Evolutionary conservation across 768 basidiomycete species (phyloP), one percentile per base, ranked within the genome.

Genomic region (Cystobasidium tubakii): DNA sequence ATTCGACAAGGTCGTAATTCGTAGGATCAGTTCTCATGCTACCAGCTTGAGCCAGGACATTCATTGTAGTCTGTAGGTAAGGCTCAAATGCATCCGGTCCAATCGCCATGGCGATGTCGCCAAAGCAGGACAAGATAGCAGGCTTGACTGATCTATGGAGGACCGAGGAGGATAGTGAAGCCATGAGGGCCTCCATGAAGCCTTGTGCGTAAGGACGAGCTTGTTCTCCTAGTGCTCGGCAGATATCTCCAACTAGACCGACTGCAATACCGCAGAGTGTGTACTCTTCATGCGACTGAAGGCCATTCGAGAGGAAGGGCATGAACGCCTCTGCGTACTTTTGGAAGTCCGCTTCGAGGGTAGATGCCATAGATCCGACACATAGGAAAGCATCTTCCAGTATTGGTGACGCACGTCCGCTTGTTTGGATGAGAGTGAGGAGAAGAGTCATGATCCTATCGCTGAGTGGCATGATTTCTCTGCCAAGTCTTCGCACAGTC

Each of bases 371-470:
- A 19, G 93, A 87, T 19, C 96, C 96, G 50, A 95, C 88, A 43
- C 92, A 89, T 43, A 97, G 85, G 86, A 98, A 96, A 1, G 92
- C 92, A 79, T 99, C 96, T 79, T 99, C 96, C 34, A 97, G 86
- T 17, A 98, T 86, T 0, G 93, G 96, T 9, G 94, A 92, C 4
- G 92, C 90, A 83, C 93, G 97, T 55, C 92, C 89, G 29, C 92
- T 90, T 29, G 88, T 86, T 78, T 88, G 86, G 75, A 97, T 91
- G 60, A 99, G 86, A 76, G 87, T 87, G 6, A 99, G 85, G 42
- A 93, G 79, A 53, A 94, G 84, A 1, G 90, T 92, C 95, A 99
- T 98, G 81, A 98, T 90, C 23, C 92, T 89, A 81, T 97, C 92
- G 33, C 91, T 89, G 75, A 95, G 84, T 1, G 92, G 92, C 77